Conservation (phyloP, 2,329 filamentous ascomycete species). For the Ceratocystiopsis sp. region DNA sequence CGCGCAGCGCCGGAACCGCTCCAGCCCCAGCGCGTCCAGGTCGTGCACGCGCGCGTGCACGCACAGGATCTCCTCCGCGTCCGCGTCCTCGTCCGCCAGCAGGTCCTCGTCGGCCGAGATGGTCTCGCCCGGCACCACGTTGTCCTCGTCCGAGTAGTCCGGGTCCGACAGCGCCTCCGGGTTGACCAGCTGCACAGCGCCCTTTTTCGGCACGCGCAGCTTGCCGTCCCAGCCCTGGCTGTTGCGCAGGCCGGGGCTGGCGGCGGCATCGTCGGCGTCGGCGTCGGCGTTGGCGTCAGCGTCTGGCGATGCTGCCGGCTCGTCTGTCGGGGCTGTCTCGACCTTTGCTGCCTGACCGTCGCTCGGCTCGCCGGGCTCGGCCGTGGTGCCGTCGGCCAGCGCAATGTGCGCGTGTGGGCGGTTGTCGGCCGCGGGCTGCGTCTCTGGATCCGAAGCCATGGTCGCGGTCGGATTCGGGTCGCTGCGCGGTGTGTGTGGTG, state of each 20-base stretch:
- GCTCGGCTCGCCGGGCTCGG: too few relatives aligned
- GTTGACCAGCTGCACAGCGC: conserved; percentile 44
- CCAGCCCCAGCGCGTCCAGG: conserved; percentile 60
- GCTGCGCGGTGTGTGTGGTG: too few relatives aligned
- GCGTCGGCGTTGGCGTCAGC: too few relatives aligned
- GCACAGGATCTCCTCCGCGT: conserved; percentile 66
- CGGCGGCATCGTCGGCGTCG: conserved; percentile 11
- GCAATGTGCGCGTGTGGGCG: too few relatives aligned
- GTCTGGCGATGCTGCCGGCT: too few relatives aligned
- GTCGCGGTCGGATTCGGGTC: too few relatives aligned
- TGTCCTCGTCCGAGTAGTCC: not conserved
- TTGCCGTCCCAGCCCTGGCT: conserved; percentile 74
- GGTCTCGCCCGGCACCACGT: not conserved
- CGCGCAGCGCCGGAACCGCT: conserved; percentile 60
- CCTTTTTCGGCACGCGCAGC: conserved; percentile 52
- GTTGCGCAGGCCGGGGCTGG: conserved; percentile 33
- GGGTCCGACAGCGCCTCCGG: conserved; percentile 40
- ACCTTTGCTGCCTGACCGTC: too few relatives aligned
- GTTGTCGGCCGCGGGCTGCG: too few relatives aligned
- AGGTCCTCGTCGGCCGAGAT: conserved; percentile 46
- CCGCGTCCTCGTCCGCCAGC: conserved; percentile 40
- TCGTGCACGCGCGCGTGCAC: conserved; percentile 75
- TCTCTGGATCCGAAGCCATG: too few relatives aligned
- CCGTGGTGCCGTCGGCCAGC: too few relatives aligned
- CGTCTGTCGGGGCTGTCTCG: too few relatives aligned